phyloP scores from a whole-genome alignment of 208 protist genomes.

The Leishmania martiniquensis region DNA sequence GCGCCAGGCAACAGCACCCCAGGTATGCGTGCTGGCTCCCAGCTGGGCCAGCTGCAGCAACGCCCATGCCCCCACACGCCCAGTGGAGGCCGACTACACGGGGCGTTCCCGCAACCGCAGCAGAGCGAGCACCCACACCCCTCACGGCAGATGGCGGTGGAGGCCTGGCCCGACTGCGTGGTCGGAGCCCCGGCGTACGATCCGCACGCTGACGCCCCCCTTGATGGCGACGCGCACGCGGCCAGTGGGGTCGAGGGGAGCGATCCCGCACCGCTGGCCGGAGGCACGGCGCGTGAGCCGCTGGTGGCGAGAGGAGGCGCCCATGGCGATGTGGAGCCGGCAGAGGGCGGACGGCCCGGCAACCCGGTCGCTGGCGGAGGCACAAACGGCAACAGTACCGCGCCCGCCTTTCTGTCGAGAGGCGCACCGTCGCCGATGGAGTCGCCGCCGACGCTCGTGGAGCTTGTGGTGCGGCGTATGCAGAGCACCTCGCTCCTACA shows the following conservation, averaged over 20 bases:
- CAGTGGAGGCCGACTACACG: too few relatives aligned
- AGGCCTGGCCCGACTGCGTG: neutral
- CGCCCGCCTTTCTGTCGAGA: neutral
- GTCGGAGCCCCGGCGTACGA: neutral
- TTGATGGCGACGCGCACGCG: neutral
- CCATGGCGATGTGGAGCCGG: neutral
- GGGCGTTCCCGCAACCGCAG: too few relatives aligned
- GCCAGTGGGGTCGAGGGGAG: neutral
- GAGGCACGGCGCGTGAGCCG: neutral
- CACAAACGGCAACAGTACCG: neutral
- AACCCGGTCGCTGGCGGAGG: neutral
- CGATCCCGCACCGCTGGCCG: neutral
- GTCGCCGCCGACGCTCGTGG: slow-evolving; percentile 4
- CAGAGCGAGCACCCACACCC: neutral
- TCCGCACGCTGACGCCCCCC: neutral
- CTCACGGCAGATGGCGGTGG: neutral
- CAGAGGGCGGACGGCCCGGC: neutral
- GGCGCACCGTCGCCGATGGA: neutral
- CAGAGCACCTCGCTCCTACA: slow-evolving; percentile 27
- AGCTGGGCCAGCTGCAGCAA: neutral
- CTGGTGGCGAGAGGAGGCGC: neutral
- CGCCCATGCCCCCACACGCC: neutral
- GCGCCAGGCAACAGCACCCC: neutral
- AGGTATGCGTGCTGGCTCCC: neutral
- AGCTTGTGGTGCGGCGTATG: slow-evolving; percentile 20